Conservation (phyloP, 495 filamentous ascomycete genomes). For the Geoglossum glabrum region DNA sequence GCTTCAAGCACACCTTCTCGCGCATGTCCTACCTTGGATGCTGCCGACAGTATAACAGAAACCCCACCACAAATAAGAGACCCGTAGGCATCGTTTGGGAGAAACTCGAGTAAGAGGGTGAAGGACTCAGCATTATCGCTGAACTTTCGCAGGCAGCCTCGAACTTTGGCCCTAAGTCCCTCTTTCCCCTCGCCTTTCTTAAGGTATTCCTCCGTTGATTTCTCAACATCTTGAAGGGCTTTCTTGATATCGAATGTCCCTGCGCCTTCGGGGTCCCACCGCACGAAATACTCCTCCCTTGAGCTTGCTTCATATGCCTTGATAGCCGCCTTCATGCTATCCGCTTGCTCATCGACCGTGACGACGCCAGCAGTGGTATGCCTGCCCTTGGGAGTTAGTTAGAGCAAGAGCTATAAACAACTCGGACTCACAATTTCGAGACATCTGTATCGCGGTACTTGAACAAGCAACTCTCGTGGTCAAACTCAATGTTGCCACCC, state of each 20-base stretch:
- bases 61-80: background rate
- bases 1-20: background rate
- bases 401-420: background rate
- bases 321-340: background rate
- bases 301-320: background rate
- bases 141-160: background rate
- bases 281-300: background rate
- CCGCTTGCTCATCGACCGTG: background rate
- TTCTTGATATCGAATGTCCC: background rate
- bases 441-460: background rate
- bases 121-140: background rate
- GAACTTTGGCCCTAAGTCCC: background rate
- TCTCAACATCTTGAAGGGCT: background rate
- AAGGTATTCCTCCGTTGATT: background rate
- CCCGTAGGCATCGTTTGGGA: background rate
- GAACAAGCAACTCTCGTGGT: background rate
- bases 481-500: background rate
- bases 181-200: background rate
- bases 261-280: background rate
- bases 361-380: background rate
- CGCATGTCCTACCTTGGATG: background rate
- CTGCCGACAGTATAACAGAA: background rate
- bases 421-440: background rate
- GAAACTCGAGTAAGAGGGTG: background rate
- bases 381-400: background rate